Evolutionary conservation across 2,329 filamentous ascomycete species (phyloP), one percentile per base, ranked within the genome.

Genomic region (Trichoderma sp.): DNA sequence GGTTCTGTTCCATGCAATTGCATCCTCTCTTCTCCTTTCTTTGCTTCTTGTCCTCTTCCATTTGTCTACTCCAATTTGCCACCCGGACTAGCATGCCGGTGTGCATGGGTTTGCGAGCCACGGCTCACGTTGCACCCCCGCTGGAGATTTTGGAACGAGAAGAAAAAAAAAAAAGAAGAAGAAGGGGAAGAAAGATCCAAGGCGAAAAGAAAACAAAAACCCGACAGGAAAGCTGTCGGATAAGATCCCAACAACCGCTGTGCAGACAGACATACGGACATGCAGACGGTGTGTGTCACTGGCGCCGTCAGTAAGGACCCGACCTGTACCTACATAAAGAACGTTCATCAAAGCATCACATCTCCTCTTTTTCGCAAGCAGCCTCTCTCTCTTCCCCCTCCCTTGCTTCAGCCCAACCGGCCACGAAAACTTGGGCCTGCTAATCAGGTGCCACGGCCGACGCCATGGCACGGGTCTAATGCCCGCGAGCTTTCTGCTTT

Each of bases 241-340:
- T 60, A 60, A 60, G 57, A 28, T 60, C 57, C 57, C 28, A 43
- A 50, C 34, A 60, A 44, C 45, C 41, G 17, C 45, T 7, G 28
- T 28, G 5, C 28, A 7, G 5, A 28, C 28, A 7, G 5, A 28
- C 28, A 7, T 28, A 9, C 30, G 45, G 6, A n/a, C 30, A 39
- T 21, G 15, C 26, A 51, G 45, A 60, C 57, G 57, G 57, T 60
- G 57, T 60, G 57, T 60, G 57, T 60, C 57, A 60, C n/a, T 60
- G 45, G 57, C 57, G 30, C 45, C 28, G 56, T 15, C 19, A 30
- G 7, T 14, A 3, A 2, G 34, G n/a, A n/a, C n/a, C n/a, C n/a
- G n/a, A n/a, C n/a, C 21, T 2, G 21, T 24, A 24, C 21, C 21
- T 24, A 24, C 9, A 30, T 30, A 3, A 34, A 14, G 34, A 3